A percentile compares a stretch with the other conserved stretches of the same genome.
Evolutionary conservation across 164 flowering plant genomes (phyloP).

Genomic region (Piper betle): DNA sequence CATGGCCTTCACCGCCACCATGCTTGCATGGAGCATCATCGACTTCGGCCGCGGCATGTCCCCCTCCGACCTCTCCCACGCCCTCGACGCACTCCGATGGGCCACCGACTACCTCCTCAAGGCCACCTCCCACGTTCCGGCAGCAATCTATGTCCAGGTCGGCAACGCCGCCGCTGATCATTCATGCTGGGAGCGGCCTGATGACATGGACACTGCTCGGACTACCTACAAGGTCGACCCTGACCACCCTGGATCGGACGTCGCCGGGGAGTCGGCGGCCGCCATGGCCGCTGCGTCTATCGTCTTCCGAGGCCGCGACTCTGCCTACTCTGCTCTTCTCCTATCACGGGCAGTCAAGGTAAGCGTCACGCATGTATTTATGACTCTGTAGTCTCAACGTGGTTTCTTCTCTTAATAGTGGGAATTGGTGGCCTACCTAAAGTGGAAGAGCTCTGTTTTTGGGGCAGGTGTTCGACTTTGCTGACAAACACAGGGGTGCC

Average conservation of each 20-base stretch:
- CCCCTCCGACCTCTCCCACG: constrained; percentile 39
- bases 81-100: constrained; percentile 64
- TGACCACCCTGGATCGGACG: constrained; percentile 78
- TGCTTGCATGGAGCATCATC: constrained; percentile 77
- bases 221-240: constrained; percentile 49
- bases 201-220: constrained; percentile 84
- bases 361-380: neutral
- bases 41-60: constrained; percentile 65
- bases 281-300: constrained; percentile 90
- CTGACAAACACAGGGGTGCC: constrained; percentile 81
- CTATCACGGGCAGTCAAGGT: constrained; percentile 59
- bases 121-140: constrained; percentile 46
- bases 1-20: constrained; percentile 81
- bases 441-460: neutral
- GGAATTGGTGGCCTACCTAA: too few relatives aligned
- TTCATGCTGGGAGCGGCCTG: constrained; percentile 90
- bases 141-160: constrained; percentile 53
- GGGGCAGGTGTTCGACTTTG: constrained; percentile 73
- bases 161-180: constrained; percentile 74
- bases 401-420: neutral
- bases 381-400: neutral
- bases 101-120: constrained; percentile 72
- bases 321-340: constrained; percentile 51
- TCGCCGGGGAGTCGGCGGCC: constrained; percentile 92
- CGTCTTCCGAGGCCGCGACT: constrained; percentile 57